Evolutionary conservation across 2,329 filamentous ascomycete species (phyloP), one percentile per base, ranked within the genome.

Genomic region (Juglanconis sp.): DNA sequence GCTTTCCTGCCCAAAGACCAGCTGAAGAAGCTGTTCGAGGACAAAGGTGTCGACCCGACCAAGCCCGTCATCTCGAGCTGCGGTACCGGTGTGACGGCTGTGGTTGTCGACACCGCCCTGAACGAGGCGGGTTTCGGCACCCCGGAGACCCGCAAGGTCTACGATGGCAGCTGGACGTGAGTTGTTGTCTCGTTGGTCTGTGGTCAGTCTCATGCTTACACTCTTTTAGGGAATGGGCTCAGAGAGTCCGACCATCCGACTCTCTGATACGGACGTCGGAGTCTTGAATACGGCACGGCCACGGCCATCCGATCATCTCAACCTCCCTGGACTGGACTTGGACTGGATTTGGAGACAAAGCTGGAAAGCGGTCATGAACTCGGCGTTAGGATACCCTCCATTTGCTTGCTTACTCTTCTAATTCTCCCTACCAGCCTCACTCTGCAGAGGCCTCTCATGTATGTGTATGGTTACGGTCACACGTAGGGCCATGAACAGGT

Each of bases 121-220:
- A 86, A 85, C 35, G 87, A 92, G 73, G 91, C 93, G 30, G 88
- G 87, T 1, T 93, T 87, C 70, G 90, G 89, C 2, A 79, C 84
- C 4, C 75, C 83, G 0, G 82, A 87, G 63, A 84, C 84, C 57
- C 85, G 91, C 66, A 87, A 84, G 70, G 81, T 99, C 30, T 99
- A 99, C 70, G 95, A 99, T 73, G 95, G 95, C 52, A 96, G 93
- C 74, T 99, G 95, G 95, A 98, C 95, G 84, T 96, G 80, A 87
- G 90, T 88, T 11, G 6, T 7, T 48, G 17, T 24, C 24, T 31
- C 46, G n/a, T n/a, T 24, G 17, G 13, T 4, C 17, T 46, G n/a
- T 5, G 15, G 15, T n/a, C 15, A 17, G 15, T 46, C 44, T 9
- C 13, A 51, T 50, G 47, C 49, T 47, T 53, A 56, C 54, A 47